phyloP scores from a whole-genome alignment of 2,329 filamentous ascomycete genomes.

The Colletotrichum tofieldiae region DNA sequence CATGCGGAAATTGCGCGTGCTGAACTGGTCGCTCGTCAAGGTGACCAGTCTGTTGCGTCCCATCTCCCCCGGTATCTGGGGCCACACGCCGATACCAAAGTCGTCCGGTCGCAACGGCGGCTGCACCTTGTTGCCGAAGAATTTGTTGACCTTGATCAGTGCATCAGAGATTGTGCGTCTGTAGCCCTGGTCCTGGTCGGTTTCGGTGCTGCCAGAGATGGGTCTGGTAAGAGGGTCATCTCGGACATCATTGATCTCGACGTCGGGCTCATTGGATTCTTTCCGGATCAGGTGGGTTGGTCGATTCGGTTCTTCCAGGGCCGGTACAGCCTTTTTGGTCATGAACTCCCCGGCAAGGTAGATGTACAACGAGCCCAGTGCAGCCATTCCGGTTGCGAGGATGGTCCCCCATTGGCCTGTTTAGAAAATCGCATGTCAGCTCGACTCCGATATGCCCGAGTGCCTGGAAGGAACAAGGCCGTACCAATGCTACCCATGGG shows the following conservation, averaged over 20 bases:
- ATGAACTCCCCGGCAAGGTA: conserved; percentile 57
- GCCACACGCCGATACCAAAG: conserved; percentile 56
- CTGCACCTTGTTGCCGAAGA: conserved; percentile 58
- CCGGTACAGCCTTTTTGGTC: not conserved
- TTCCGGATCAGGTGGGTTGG: not conserved
- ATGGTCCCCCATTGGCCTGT: conserved; percentile 74
- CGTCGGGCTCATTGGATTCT: not conserved
- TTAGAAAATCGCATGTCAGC: not conserved
- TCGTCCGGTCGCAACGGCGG: not conserved
- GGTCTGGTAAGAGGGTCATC: not conserved
- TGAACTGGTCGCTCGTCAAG: conserved; percentile 59
- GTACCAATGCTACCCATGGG: conserved; percentile 73
- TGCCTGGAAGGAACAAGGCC: conserved; percentile 42
- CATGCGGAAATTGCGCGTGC: not conserved
- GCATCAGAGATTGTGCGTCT: conserved; percentile 60
- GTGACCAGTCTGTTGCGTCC: conserved; percentile 59
- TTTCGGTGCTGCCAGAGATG: not conserved
- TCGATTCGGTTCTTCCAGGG: not conserved
- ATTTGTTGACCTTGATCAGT: conserved; percentile 60
- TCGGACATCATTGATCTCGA: not conserved
- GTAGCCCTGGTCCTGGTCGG: conserved; percentile 4
- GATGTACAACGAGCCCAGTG: conserved; percentile 72
- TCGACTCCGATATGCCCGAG: not conserved
- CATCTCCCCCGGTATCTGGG: conserved; percentile 69
- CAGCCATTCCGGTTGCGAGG: conserved; percentile 71